phyloP scores from a whole-genome alignment of 257 asterid genomes.

The Solanum corneliomulleri region DNA sequence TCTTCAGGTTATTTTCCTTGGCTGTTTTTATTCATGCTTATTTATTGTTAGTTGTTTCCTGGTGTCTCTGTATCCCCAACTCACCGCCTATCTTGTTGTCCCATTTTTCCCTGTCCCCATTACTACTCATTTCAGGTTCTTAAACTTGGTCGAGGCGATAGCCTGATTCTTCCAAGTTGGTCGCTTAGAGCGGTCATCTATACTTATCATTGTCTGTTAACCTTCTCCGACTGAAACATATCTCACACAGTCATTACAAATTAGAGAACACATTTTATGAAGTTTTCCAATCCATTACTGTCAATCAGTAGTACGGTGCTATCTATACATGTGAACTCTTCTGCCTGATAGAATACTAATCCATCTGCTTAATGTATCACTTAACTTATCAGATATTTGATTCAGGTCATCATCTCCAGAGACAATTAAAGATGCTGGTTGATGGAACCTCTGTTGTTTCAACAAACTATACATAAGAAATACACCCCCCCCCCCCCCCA shows the following conservation, averaged over 20 bases:
- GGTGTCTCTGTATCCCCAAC: background rate
- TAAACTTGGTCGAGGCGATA: background rate
- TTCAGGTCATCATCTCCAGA: background rate
- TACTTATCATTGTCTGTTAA: background rate
- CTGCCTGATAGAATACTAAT: background rate
- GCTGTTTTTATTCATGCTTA: background rate
- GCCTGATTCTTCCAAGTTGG: background rate
- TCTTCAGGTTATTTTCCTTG: background rate
- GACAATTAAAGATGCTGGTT: background rate
- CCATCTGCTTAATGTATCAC: background rate
- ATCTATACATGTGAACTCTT: background rate
- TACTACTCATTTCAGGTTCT: background rate
- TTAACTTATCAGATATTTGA: background rate
- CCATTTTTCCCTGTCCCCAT: background rate
- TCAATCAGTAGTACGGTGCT: background rate
- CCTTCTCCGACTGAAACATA: background rate
- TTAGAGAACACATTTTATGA: background rate
- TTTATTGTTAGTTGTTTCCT: background rate
- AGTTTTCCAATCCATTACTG: background rate
- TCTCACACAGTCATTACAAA: background rate
- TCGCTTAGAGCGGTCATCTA: background rate
- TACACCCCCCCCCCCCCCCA: background rate
- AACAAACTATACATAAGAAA: background rate
- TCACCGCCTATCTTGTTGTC: background rate
- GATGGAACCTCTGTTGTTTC: background rate